Evolutionary conservation across 1,139 yeast species (phyloP).

Genomic region (Pichia inconspicua): DNA sequence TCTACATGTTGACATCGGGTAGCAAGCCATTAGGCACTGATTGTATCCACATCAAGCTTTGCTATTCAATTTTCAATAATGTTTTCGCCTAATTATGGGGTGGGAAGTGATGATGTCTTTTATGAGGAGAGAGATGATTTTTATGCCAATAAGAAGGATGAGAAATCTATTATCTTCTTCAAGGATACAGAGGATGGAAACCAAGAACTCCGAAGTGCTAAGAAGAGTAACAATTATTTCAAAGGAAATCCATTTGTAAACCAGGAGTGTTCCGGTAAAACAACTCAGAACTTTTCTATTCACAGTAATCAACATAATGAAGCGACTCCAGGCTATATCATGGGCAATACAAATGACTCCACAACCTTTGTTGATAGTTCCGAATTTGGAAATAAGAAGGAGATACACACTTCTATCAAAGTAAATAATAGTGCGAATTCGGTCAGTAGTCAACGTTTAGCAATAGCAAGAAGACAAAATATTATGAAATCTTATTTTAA

Average conservation of each 20-base stretch:
- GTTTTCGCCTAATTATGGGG: not conserved
- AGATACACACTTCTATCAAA: not conserved
- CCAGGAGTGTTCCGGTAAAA: not conserved
- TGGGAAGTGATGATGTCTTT: not conserved
- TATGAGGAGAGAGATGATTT: not conserved
- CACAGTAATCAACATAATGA: not conserved
- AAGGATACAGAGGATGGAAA: not conserved
- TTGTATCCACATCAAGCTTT: not conserved
- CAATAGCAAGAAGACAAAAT: slow-evolving; percentile 7
- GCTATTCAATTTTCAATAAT: not conserved
- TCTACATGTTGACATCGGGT: no score
- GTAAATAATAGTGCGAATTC: not conserved
- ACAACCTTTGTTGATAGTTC: not conserved
- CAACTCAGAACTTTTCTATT: no score
- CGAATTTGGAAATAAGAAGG: not conserved
- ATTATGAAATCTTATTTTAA: slow-evolving; percentile 14
- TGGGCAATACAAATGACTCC: not conserved
- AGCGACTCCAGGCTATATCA: not conserved
- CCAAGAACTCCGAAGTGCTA: not conserved
- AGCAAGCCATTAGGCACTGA: no score
- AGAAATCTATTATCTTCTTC: not conserved
- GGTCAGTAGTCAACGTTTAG: slow-evolving; percentile 1
- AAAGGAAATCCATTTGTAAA: not conserved
- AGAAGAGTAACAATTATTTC: no score
- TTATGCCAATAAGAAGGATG: not conserved